Evolutionary conservation across 2,329 filamentous ascomycete species (phyloP).

Genomic region (Hypoxylon sp.): DNA sequence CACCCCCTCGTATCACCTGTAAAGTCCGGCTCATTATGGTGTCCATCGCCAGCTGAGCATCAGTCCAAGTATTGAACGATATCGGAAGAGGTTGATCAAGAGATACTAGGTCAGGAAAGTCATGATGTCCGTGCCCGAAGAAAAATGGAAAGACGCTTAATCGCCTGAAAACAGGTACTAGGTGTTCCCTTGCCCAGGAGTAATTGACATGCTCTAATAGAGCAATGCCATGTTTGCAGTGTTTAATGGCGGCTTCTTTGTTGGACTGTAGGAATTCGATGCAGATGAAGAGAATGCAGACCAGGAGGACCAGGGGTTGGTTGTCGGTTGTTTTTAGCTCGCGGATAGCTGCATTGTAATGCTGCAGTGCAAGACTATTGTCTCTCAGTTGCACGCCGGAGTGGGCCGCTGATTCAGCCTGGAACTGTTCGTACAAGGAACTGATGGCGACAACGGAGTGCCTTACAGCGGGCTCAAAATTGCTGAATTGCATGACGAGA

Average conservation of each 20-base stretch:
- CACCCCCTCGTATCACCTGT: slow-evolving; percentile 52
- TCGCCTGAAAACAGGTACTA: slow-evolving; percentile 59
- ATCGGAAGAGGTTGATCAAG: slow-evolving; percentile 45
- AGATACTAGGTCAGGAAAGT: slow-evolving; percentile 49
- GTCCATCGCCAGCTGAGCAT: slow-evolving; percentile 56
- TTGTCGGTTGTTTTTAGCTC: slow-evolving; percentile 53
- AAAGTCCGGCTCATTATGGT: slow-evolving; percentile 51
- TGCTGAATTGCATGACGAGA: slow-evolving; percentile 58
- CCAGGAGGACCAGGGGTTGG: slow-evolving; percentile 57
- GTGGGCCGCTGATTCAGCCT: slow-evolving; percentile 21
- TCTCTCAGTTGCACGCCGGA: slow-evolving; percentile 30
- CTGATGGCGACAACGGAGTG: slow-evolving; percentile 60
- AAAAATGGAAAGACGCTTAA: slow-evolving; percentile 60
- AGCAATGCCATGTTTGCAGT: slow-evolving; percentile 59
- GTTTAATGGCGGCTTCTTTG: slow-evolving; percentile 55
- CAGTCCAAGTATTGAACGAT: slow-evolving; percentile 45
- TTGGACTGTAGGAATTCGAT: slow-evolving; percentile 61
- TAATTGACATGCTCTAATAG: slow-evolving; percentile 54
- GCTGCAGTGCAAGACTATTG: slow-evolving; percentile 56
- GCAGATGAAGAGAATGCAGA: slow-evolving; percentile 62
- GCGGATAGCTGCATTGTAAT: slow-evolving; percentile 61
- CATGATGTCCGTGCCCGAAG: slow-evolving; percentile 49
- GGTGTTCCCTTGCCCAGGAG: slow-evolving; percentile 54
- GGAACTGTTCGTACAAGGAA: slow-evolving; percentile 56
- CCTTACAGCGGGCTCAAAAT: slow-evolving; percentile 57